A percentile compares a stretch with the other conserved stretches of the same genome.
phyloP scores from a whole-genome alignment of 768 basidiomycete species.

The Phylloporus rhodoxanthus region DNA sequence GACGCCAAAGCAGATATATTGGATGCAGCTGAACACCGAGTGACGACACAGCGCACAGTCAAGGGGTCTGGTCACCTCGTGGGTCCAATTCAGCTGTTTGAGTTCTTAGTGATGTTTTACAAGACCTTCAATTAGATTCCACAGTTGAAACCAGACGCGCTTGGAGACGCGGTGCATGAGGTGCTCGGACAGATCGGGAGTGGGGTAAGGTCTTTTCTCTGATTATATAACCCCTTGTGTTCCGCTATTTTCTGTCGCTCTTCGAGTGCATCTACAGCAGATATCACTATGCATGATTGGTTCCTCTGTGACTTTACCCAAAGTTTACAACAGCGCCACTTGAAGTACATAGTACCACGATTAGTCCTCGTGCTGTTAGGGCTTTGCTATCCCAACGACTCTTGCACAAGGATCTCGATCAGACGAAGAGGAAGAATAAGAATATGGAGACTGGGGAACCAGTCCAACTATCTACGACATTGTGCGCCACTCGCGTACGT shows the following conservation, averaged over 20 bases:
- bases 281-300: not conserved
- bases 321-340: too few species aligned
- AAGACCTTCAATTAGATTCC: constrained; percentile 15
- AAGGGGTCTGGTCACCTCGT: constrained; percentile 30
- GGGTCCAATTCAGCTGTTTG: not conserved
- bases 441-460: too few species aligned
- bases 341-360: too few species aligned
- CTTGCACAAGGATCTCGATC: too few species aligned
- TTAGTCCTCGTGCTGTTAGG: too few species aligned
- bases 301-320: too few species aligned
- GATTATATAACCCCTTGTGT: not conserved
- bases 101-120: not conserved
- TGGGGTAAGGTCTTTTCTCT: constrained; percentile 11
- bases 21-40: constrained; percentile 20
- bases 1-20: constrained; percentile 24
- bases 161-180: constrained; percentile 24
- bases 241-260: not conserved
- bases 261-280: not conserved
- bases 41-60: constrained; percentile 19
- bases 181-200: constrained; percentile 16
- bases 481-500: too few species aligned
- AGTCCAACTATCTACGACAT: too few species aligned
- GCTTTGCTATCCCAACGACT: too few species aligned
- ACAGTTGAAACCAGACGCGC: constrained; percentile 26
- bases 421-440: too few species aligned